Evolutionary conservation across 495 filamentous ascomycete genomes (phyloP).

Genomic region (Talaromyces ruber): DNA sequence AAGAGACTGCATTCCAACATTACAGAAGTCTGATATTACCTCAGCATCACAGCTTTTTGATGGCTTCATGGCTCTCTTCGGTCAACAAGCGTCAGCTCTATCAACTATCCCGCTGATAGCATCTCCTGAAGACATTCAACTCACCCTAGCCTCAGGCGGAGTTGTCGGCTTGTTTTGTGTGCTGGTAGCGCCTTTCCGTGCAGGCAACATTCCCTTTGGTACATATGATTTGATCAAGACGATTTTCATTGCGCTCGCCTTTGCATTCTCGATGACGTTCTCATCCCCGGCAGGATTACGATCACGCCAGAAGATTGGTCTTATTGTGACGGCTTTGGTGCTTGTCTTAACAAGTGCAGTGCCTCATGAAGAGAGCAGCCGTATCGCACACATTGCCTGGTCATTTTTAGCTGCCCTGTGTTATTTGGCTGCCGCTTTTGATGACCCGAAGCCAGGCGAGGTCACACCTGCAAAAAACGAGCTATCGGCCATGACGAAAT

Average conservation of each 20-base stretch:
- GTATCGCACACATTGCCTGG: constrained; percentile 23
- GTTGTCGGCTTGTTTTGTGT: constrained; percentile 12
- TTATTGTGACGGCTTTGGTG: constrained; percentile 20
- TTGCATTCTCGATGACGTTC: constrained; percentile 22
- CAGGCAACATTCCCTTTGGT: constrained; percentile 12
- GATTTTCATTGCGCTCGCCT: constrained; percentile 15
- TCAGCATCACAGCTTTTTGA: background rate
- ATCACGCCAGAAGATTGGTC: constrained; percentile 26
- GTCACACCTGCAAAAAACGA: constrained; percentile 24
- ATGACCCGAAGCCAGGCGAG: constrained; percentile 26
- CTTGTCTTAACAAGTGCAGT: constrained; percentile 28
- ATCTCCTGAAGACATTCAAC: constrained; percentile 19
- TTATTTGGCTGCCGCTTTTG: constrained; percentile 29
- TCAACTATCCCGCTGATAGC: constrained; percentile 6
- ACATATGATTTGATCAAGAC: constrained; percentile 18
- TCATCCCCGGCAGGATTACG: constrained; percentile 17
- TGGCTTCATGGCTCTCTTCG: background rate
- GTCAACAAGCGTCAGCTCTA: constrained; percentile 1
- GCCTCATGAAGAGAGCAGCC: constrained; percentile 21
- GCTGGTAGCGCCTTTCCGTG: constrained; percentile 15
- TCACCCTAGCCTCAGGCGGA: constrained; percentile 20
- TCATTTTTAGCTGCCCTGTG: constrained; percentile 20
- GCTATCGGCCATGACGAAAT: constrained; percentile 52
- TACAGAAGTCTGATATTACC: background rate
- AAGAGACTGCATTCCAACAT: background rate